Base-by-base conservation (phyloP, 2,329 filamentous ascomycete species). In the Didymella exigua region DNA sequence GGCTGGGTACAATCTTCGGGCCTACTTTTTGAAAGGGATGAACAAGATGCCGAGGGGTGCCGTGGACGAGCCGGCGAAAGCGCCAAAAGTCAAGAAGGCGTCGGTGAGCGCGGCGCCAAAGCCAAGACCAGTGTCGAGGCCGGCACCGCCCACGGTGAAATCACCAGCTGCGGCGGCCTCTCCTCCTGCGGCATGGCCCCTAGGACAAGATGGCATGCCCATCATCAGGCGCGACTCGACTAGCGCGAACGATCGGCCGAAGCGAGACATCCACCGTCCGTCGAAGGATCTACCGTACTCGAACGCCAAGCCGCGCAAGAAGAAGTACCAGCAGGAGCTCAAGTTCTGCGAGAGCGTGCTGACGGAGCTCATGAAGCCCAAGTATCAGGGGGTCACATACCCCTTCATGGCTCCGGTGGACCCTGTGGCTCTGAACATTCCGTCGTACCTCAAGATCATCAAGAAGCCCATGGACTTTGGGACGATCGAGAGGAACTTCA, bases 391-490 rank as follows among this genome's bases (percentile, higher is more conserved):
- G 2, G 78, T 88, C 62, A 91, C 91, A 37, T 82, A 83, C 50
- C 88, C 90, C 55, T 99, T 99, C 78, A 79, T 91, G 66, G 78
- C 84, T 7, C 90, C 95, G 0, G 95, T 99, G 18, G 95, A 99
- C 71, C 92, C 95, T 0, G 93, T 98, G 30, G 93, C 93, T 0
- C 80, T 98, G 49, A 92, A 93, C 72, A 97, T 98, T 56, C 95
- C 95, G 0, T 88, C 89, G 21, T 99, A 99, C 73, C 91, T 95
- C 73, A 91, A 89, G 68, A 81, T 98, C 58, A 92, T 99, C 78
- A 98, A 96, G 81, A 91, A 93, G 72, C 95, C 95, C 0, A 99
- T 98, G 93, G 93, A 99, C 73, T 81, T 97, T 44, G 82, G 84
- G 14, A 96, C 91, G n/a, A 89, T 96, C 69, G 81, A 84, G 30